phyloP scores from a whole-genome alignment of 2,329 filamentous ascomycete genomes.

The Sporothrix pallida region DNA sequence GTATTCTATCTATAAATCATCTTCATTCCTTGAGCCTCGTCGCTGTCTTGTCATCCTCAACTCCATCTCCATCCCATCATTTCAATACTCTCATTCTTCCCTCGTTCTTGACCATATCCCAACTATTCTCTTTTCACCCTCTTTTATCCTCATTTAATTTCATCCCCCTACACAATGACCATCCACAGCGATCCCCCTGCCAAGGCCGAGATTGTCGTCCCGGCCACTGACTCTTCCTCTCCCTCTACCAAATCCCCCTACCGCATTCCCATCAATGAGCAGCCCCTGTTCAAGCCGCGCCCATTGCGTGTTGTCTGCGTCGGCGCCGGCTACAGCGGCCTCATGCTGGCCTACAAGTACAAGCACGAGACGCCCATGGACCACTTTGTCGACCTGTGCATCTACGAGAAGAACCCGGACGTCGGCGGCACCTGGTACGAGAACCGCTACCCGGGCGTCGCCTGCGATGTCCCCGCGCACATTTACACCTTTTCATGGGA shows the following conservation, averaged over 20 bases:
- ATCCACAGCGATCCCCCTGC: not conserved
- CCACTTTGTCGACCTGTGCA: conserved; percentile 55
- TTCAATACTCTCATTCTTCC: too few species aligned
- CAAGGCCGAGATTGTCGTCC: not conserved
- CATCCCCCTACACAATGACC: not conserved
- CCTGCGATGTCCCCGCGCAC: conserved; percentile 62
- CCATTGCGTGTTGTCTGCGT: conserved; percentile 44
- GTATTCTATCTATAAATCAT: not conserved
- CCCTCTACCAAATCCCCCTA: not conserved
- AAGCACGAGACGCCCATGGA: conserved; percentile 29
- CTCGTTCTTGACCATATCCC: too few species aligned
- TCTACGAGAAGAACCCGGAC: conserved; percentile 62
- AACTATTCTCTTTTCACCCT: not conserved
- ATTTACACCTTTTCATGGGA: conserved; percentile 68
- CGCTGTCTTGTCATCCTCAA: not conserved
- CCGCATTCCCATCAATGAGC: conserved; percentile 21
- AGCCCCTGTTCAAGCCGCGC: conserved; percentile 30
- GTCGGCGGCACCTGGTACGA: conserved; percentile 65
- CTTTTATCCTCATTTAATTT: not conserved
- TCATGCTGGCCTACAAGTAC: conserved; percentile 34
- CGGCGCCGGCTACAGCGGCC: conserved; percentile 29
- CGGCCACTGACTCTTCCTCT: not conserved
- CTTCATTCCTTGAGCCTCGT: not conserved
- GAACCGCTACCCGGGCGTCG: conserved; percentile 63
- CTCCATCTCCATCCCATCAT: not conserved